Conservation (phyloP, 805 yeast genomes). For the Wickerhamiella cacticola region DNA sequence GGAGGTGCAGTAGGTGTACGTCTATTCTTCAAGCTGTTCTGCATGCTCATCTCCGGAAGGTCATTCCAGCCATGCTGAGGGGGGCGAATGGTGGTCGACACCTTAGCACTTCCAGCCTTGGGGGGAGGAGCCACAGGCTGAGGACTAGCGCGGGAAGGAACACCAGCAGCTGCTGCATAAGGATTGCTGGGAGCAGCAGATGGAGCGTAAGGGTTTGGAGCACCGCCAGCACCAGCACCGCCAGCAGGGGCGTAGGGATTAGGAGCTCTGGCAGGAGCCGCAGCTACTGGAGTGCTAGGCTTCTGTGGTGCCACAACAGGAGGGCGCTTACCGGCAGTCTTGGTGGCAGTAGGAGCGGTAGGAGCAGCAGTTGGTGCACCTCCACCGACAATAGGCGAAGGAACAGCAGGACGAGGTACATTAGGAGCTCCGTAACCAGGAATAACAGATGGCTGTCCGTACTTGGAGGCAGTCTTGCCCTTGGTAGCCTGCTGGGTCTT, state of each 20-base stretch:
- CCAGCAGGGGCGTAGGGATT: slow-evolving; percentile 17
- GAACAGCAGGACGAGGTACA: background rate
- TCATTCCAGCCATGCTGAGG: slow-evolving; percentile 23
- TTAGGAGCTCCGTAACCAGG: background rate
- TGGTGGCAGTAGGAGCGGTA: background rate
- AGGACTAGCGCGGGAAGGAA: slow-evolving; percentile 18
- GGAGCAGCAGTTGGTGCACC: background rate
- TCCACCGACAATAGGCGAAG: background rate
- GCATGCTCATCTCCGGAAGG: slow-evolving; percentile 19
- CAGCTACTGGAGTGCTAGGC: background rate
- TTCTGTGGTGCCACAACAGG: background rate
- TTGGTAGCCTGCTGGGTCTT: slow-evolving; percentile 3
- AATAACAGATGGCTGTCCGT: background rate
- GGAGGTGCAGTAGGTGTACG: slow-evolving; percentile 22
- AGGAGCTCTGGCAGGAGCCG: slow-evolving; percentile 17
- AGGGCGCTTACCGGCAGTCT: background rate
- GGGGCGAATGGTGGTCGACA: slow-evolving; percentile 11
- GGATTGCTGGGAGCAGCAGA: background rate
- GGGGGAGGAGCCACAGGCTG: slow-evolving; percentile 23
- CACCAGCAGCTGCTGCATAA: slow-evolving; percentile 3
- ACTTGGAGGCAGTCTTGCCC: background rate
- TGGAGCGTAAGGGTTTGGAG: background rate
- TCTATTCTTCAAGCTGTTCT: slow-evolving; percentile 7
- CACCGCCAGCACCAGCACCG: slow-evolving; percentile 1
- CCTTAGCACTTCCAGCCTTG: background rate